Conservation (phyloP, 805 yeast genomes). For the Saccharomycopsis amapae region DNA sequence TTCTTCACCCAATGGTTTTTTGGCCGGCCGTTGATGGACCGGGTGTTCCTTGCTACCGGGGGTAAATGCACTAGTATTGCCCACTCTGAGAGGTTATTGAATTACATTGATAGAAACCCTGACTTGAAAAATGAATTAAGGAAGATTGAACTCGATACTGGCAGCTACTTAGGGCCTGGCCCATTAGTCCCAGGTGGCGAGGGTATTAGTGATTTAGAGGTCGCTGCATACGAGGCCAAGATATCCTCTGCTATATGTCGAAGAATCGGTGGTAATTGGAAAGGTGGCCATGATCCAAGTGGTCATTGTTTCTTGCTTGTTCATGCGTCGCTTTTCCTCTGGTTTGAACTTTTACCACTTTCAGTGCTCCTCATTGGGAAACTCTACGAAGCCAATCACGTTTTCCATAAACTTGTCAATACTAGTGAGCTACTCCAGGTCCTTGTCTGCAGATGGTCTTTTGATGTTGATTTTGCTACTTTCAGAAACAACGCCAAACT, state of each 20-base stretch:
- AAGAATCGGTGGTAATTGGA: slow-evolving; percentile 57
- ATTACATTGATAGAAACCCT: slow-evolving; percentile 19
- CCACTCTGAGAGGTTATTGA: slow-evolving; percentile 7
- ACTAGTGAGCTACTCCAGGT: neutral
- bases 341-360: slow-evolving; percentile 52
- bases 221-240: neutral
- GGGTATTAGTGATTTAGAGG: neutral
- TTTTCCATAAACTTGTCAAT: slow-evolving; percentile 8
- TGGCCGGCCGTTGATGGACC: slow-evolving; percentile 86
- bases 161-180: slow-evolving; percentile 16
- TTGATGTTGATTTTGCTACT: no score
- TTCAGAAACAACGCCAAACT: no score
- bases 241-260: slow-evolving; percentile 43
- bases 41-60: slow-evolving; percentile 71
- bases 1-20: slow-evolving; percentile 82
- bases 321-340: slow-evolving; percentile 55
- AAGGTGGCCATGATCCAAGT: slow-evolving; percentile 91
- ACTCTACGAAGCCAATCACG: slow-evolving; percentile 23
- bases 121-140: slow-evolving; percentile 11
- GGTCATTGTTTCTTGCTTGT: slow-evolving; percentile 84
- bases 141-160: slow-evolving; percentile 16
- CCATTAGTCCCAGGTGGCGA: slow-evolving; percentile 11
- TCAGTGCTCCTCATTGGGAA: slow-evolving; percentile 29
- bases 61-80: slow-evolving; percentile 52
- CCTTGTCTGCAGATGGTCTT: neutral